A percentile compares a stretch with the other conserved stretches of the same genome.
These are phyloP conservation scores for Hyphopichia pseudoburtonii DNA, from an alignment of 1,139 yeast genomes.

Conservation along the genomic window DNA sequence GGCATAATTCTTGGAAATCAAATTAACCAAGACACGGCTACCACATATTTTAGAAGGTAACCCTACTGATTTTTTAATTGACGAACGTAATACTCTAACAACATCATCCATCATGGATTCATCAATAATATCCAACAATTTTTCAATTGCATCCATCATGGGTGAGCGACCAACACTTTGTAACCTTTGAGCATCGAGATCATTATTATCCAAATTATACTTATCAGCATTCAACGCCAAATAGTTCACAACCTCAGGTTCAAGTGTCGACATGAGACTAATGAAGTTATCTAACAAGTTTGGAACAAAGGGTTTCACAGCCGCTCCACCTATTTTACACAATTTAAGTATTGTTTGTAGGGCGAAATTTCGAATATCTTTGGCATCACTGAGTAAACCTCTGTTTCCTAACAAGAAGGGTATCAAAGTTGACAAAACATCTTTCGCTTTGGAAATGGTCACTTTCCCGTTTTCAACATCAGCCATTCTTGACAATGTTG, in stretches of 20 bases:
- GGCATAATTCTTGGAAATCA: slow-evolving; percentile 59
- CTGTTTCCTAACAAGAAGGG: slow-evolving; percentile 80
- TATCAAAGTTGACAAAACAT: slow-evolving; percentile 60
- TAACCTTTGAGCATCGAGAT: slow-evolving; percentile 75
- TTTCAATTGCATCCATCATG: slow-evolving; percentile 84
- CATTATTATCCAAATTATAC: slow-evolving; percentile 68
- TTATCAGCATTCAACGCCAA: slow-evolving; percentile 86
- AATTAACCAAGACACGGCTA: slow-evolving; percentile 67
- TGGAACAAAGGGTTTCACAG: slow-evolving; percentile 70
- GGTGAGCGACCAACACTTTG: slow-evolving; percentile 80
- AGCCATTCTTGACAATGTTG: slow-evolving; percentile 59
- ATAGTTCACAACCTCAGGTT: slow-evolving; percentile 88
- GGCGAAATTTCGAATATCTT: slow-evolving; percentile 78
- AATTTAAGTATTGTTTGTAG: slow-evolving; percentile 70
- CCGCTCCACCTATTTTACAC: slow-evolving; percentile 58
- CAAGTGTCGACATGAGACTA: slow-evolving; percentile 77
- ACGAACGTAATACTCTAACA: slow-evolving; percentile 44
- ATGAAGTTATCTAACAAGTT: slow-evolving; percentile 68
- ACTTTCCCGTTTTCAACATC: slow-evolving; percentile 30
- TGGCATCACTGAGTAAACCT: slow-evolving; percentile 83
- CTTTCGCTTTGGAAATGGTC: slow-evolving; percentile 34
- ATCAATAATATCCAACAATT: slow-evolving; percentile 59
- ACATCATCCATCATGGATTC: slow-evolving; percentile 52
- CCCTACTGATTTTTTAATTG: slow-evolving; percentile 74
- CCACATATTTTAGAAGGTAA: slow-evolving; percentile 91